These are phyloP conservation scores for Mycena sanguinolenta DNA, from an alignment of 768 basidiomycete genomes.

Conservation along the genomic window DNA sequence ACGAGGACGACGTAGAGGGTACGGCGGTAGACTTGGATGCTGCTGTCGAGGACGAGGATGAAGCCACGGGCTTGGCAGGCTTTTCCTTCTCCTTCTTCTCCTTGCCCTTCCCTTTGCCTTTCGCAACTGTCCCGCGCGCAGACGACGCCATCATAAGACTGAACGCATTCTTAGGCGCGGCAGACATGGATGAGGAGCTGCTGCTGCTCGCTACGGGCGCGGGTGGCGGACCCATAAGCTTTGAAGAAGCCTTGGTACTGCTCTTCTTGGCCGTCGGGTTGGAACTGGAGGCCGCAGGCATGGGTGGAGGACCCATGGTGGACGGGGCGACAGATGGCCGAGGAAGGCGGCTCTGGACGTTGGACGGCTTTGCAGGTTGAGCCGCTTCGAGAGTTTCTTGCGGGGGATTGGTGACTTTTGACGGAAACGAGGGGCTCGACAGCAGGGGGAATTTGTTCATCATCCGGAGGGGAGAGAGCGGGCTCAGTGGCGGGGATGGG, in stretches of 20 bases:
- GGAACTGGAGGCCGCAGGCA: constrained; percentile 5
- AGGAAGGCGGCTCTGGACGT: constrained; percentile 49
- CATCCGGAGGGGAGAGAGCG: not conserved
- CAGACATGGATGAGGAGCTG: constrained; percentile 27
- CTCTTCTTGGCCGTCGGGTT: not conserved
- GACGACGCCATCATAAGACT: constrained; percentile 47
- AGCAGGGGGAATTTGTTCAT: not conserved
- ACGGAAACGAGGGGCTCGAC: constrained; percentile 6
- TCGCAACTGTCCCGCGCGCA: constrained; percentile 34
- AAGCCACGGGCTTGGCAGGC: constrained; percentile 7
- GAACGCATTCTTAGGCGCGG: constrained; percentile 48
- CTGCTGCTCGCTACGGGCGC: constrained; percentile 31
- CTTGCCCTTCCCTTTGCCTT: constrained; percentile 43
- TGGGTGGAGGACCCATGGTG: constrained; percentile 39
- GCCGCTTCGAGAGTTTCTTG: constrained; percentile 27
- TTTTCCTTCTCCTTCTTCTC: constrained; percentile 33
- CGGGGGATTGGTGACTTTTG: constrained; percentile 5
- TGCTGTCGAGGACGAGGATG: constrained; percentile 23
- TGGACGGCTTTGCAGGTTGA: constrained; percentile 33
- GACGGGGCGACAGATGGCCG: constrained; percentile 44
- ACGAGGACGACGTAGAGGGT: constrained; percentile 7
- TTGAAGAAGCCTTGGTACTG: not conserved
- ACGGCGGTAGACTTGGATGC: constrained; percentile 9
- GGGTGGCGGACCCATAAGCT: constrained; percentile 22
- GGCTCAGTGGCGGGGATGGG: not conserved